Evolutionary conservation across 1,284 basidiomycete genomes (phyloP), one percentile per base, ranked within the genome.

Genomic region (Pascua guehoae): DNA sequence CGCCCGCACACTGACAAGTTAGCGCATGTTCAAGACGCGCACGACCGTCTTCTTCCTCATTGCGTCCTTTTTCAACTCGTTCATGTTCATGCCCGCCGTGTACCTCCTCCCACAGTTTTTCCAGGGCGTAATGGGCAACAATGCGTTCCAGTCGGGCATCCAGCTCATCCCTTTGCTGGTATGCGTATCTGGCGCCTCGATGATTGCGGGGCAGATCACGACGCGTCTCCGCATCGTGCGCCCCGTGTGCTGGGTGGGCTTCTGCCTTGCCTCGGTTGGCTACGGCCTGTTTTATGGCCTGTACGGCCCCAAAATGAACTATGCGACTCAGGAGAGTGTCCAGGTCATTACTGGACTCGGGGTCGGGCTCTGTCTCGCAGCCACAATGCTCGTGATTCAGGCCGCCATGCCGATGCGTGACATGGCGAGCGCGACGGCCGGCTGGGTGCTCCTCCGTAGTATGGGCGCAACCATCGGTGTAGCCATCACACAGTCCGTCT

Each of bases 331-430:
- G 38, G 62, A 66, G 37, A 66, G 62, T 16, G 40, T 70, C 10
- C 59, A 66, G 18, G 54, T 66, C 12, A 49, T 71, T 17, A 49
- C 64, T 0, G 66, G 60, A 9, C 46, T 66, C 5, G 71, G 70
- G 2, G 50, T 65, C 12, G 73, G 70, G 0, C 39, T 70, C 11
- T 56, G 61, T 17, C 60, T 73, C 11, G 60, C 62, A 40, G 60
- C 63, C 3, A 68, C 71, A 0, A 63, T 73, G 55, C 24, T 73
- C 17, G 57, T 70, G 42, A 47, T 74, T 2, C 72, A 75, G 62
- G 71, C 73, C 1, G 66, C 72, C 1, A 72, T 77, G 72, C 74
- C 74, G 10, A 37, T 69, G 36, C 68, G 70, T 53, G 75, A 77
- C 41, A 74, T 77, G 73, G 74, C 73, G 10, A 67, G 70, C 2